These are phyloP conservation scores for Solanum virginianum DNA, from an alignment of 257 asterid species.

Conservation along the genomic window DNA sequence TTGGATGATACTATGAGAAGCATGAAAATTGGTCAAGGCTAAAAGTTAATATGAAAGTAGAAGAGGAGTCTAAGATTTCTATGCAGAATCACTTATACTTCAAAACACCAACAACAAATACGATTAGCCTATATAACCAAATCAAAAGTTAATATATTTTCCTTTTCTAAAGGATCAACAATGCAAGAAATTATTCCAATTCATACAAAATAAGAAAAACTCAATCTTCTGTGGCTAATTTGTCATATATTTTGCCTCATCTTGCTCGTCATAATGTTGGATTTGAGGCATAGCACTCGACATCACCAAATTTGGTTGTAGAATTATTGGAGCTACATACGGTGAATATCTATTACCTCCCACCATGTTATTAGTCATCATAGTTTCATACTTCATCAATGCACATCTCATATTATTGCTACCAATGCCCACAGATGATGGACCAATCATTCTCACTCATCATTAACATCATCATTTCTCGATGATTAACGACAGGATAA, in stretches of 20 bases:
- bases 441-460: background rate
- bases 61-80: background rate
- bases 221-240: background rate
- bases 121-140: background rate
- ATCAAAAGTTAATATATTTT: background rate
- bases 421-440: background rate
- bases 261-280: background rate
- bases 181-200: background rate
- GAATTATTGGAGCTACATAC: background rate
- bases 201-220: background rate
- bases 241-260: background rate
- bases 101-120: background rate
- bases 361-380: background rate
- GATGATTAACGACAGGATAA: background rate
- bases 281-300: background rate
- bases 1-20: constrained; percentile 20
- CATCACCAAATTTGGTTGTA: background rate
- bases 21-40: constrained; percentile 43
- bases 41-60: constrained; percentile 4
- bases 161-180: background rate
- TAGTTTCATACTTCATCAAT: background rate
- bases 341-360: background rate
- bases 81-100: background rate
- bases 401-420: background rate
- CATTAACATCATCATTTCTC: background rate